Evolutionary conservation across 495 filamentous ascomycete species (phyloP).

Genomic region (Polyplosphaeria fusca): DNA sequence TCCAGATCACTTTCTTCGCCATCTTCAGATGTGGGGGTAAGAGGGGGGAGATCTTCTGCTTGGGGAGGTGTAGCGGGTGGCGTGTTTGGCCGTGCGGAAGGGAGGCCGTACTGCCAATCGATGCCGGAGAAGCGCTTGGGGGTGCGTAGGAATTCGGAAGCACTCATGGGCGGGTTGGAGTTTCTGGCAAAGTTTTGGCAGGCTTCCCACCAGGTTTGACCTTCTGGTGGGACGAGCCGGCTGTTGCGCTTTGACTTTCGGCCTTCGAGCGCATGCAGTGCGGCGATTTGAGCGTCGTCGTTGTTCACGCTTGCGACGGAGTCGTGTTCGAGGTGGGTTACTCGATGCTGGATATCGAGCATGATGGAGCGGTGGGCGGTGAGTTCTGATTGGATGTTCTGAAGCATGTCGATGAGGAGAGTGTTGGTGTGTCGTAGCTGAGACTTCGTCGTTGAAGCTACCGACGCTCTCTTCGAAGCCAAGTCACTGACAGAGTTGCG

Average conservation of each 20-base stretch:
- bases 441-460: constrained; percentile 24
- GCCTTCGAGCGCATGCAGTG: constrained; percentile 15
- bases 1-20: constrained; percentile 1
- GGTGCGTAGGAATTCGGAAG: constrained; percentile 19
- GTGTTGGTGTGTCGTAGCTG: constrained; percentile 17
- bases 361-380: constrained; percentile 22
- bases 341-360: constrained; percentile 25
- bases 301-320: constrained; percentile 6
- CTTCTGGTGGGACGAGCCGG: constrained; percentile 17
- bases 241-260: constrained; percentile 13
- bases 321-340: constrained; percentile 22
- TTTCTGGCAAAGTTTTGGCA: constrained; percentile 25
- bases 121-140: constrained; percentile 17
- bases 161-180: constrained; percentile 16
- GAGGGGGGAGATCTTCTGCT: constrained; percentile 20
- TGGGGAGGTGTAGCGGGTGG: constrained; percentile 16
- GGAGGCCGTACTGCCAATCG: constrained; percentile 10
- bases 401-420: constrained; percentile 21
- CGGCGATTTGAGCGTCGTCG: constrained; percentile 1
- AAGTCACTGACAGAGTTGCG: not conserved
- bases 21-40: constrained; percentile 21
- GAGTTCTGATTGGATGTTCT: constrained; percentile 21
- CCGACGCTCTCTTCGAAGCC: constrained; percentile 13
- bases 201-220: constrained; percentile 20
- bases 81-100: not conserved